A percentile compares a stretch with the other conserved stretches of the same genome.
These are phyloP conservation scores for Yarrowia keelungensis DNA, from an alignment of 805 yeast species.

Conservation along the genomic window DNA sequence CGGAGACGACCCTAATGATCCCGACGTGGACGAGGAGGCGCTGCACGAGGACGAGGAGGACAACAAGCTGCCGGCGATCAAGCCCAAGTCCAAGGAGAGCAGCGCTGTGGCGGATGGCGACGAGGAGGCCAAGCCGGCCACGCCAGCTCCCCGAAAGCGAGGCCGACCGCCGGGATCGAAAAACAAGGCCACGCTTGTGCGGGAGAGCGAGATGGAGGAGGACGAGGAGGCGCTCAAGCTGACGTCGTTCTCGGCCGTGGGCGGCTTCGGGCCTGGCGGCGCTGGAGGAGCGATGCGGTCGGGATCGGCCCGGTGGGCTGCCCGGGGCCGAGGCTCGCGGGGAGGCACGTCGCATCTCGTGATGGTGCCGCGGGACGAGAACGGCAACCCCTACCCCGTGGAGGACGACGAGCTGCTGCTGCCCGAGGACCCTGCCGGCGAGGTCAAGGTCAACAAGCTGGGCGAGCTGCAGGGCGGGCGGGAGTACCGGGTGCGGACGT, in stretches of 20 bases:
- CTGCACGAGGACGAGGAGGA: conserved; percentile 44
- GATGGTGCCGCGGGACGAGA: conserved; percentile 62
- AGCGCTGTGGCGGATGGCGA: not conserved
- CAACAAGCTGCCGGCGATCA: conserved; percentile 32
- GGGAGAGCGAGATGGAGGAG: conserved; percentile 42
- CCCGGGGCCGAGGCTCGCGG: conserved; percentile 42
- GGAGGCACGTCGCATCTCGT: conserved; percentile 41
- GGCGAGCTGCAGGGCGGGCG: conserved; percentile 79
- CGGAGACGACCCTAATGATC: conserved; percentile 43
- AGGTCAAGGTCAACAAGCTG: conserved; percentile 66
- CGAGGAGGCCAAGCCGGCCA: conserved; percentile 17
- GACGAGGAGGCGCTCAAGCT: conserved; percentile 42
- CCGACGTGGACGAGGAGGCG: conserved; percentile 42
- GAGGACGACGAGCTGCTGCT: conserved; percentile 78
- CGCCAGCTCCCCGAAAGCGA: conserved; percentile 45
- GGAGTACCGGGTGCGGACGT: conserved; percentile 63
- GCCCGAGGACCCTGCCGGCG: conserved; percentile 80
- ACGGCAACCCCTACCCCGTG: conserved; percentile 70
- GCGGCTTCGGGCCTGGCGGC: conserved; percentile 41
- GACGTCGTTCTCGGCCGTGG: conserved; percentile 40
- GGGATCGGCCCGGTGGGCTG: conserved; percentile 42
- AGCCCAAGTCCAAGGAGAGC: conserved; percentile 37
- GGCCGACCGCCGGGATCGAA: conserved; percentile 51
- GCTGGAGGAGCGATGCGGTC: conserved; percentile 40
- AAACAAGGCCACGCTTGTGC: conserved; percentile 44